Conservation (phyloP, 2,329 filamentous ascomycete genomes). For the Epichloe gansuensis region DNA sequence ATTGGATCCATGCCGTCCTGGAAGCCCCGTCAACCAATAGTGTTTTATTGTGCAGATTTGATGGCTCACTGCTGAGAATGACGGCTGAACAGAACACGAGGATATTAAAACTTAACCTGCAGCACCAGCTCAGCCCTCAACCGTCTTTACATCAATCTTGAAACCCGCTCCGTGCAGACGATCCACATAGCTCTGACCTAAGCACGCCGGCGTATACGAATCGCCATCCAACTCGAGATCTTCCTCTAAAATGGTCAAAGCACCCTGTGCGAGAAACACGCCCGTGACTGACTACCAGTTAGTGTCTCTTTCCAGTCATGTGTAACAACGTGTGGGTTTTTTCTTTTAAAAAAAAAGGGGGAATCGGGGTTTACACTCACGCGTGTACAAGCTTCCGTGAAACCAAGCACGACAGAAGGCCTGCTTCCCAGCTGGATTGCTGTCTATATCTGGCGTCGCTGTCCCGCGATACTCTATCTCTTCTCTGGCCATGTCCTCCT, state of each 20-base stretch:
- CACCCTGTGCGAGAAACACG: constrained; percentile 50
- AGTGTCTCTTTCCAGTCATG: background rate
- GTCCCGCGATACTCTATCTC: constrained; percentile 52
- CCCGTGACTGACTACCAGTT: constrained; percentile 43
- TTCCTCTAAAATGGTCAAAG: constrained; percentile 52
- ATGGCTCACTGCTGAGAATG: background rate
- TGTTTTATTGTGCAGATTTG: too few species aligned
- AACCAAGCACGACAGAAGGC: constrained; percentile 44
- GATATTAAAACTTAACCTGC: background rate
- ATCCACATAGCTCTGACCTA: constrained; percentile 57
- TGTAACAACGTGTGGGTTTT: background rate
- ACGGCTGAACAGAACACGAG: background rate
- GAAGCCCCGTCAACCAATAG: too few species aligned
- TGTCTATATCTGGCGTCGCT: constrained; percentile 43
- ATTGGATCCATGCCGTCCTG: too few species aligned
- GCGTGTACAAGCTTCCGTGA: constrained; percentile 51
- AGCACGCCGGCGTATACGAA: constrained; percentile 57
- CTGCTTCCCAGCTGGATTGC: constrained; percentile 29
- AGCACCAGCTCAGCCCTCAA: constrained; percentile 13
- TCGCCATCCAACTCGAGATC: constrained; percentile 50
- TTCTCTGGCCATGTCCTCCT: constrained; percentile 44
- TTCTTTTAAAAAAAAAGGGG: too few species aligned
- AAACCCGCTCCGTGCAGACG: constrained; percentile 49
- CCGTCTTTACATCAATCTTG: constrained; percentile 41
- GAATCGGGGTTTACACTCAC: constrained; percentile 29